Evolutionary conservation across 768 basidiomycete species (phyloP), one percentile per base, ranked within the genome.

Genomic region (Kwoniella sp.): DNA sequence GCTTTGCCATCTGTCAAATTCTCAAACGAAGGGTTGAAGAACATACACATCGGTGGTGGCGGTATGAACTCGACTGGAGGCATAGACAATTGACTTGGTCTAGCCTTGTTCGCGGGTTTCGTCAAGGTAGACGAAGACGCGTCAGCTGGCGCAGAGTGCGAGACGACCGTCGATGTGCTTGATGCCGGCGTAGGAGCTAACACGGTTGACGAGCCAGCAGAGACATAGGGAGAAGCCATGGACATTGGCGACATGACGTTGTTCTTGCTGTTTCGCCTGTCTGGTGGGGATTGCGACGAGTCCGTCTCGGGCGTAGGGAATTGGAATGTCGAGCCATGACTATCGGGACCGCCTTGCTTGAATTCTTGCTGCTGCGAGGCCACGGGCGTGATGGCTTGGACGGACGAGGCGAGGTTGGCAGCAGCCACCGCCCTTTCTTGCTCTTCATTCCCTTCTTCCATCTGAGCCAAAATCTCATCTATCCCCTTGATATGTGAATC

Each of bases 31-130:
- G 74, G 70, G 27, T 65, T 68, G 65, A 76, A 76, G 64, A 73
- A 76, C 74, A 76, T 76, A 61, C 74, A 76, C 74, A 76, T 76
- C 2, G 74, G 74, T 29, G 74, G 74, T 1, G 74, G 74, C 2
- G 74, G 74, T 8, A 73, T 67, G 63, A 76, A 76, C 1, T 66
- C 53, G 17, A 58, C 69, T 4, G 60, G 61, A 9, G 74, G 72
- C 67, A 73, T 68, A 13, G 64, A 46, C 7, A 73, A 24, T 29
- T 69, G 63, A 26, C 50, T 60, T 10, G 56, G 65, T 22, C 29
- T 46, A 7, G 40, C 19, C 40, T 64, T 64, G 56, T 25, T 33
- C 6, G 50, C 24, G 51, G 63, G 33, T 7, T 21, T 46, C 50
- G 40, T 4, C 17, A n/a, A 37, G 15, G 65, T 25, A 53, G 19